These are phyloP conservation scores for Raddia distichophylla DNA, from an alignment of 176 grass and related monocot species.

Conservation along the genomic window DNA sequence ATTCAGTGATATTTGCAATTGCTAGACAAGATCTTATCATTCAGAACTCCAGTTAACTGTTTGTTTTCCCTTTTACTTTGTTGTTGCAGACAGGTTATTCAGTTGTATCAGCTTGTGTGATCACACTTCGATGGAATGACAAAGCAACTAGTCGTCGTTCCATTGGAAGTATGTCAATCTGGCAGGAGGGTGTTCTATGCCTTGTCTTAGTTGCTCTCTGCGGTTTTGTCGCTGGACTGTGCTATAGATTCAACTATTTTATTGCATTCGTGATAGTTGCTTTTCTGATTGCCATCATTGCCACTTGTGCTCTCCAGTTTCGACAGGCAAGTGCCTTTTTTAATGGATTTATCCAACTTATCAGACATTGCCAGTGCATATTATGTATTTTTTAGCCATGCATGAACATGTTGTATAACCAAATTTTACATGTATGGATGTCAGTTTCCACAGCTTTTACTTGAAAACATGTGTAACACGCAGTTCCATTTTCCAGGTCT, in stretches of 20 bases:
- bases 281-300: constrained; percentile 65
- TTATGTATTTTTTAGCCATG: not conserved
- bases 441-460: not conserved
- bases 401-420: not conserved
- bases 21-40: not conserved
- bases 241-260: constrained; percentile 65
- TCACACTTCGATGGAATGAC: constrained; percentile 87
- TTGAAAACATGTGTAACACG: constrained; percentile 3
- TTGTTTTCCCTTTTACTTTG: constrained; percentile 10
- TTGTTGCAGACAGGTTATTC: constrained; percentile 91
- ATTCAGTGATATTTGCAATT: constrained; percentile 26
- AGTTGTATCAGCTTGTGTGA: constrained; percentile 95
- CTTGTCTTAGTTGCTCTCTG: constrained; percentile 65
- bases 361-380: constrained; percentile 3
- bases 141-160: constrained; percentile 51
- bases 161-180: constrained; percentile 58
- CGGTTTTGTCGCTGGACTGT: constrained; percentile 74
- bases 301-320: constrained; percentile 64
- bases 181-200: constrained; percentile 82
- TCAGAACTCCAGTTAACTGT: constrained; percentile 24
- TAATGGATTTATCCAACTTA: not conserved
- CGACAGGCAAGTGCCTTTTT: constrained; percentile 62
- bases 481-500: constrained; percentile 66
- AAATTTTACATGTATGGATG: not conserved
- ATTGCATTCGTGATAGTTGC: constrained; percentile 52